A percentile compares a stretch with the other conserved stretches of the same genome.
phyloP scores from a whole-genome alignment of 306 rosid genomes.

The Medicago truncatula region DNA sequence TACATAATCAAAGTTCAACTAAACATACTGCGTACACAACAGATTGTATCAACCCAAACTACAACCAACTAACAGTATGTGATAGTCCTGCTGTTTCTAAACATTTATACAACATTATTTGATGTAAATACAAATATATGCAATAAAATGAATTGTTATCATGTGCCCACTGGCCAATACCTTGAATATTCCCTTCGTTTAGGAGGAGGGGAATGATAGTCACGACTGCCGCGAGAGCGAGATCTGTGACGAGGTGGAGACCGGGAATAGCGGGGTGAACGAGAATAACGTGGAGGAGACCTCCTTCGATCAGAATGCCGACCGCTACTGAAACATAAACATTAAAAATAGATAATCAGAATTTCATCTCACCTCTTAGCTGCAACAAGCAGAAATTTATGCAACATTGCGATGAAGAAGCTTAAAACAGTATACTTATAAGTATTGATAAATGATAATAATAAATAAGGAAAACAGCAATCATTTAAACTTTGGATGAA shows the following conservation, averaged over 20 bases:
- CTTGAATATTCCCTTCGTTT: conserved; percentile 79
- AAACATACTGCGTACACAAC: conserved; percentile 6
- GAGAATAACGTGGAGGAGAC: conserved; percentile 84
- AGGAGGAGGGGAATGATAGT: conserved; percentile 73
- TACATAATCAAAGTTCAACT: neutral
- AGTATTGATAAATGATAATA: neutral
- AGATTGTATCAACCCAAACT: neutral
- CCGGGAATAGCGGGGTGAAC: conserved; percentile 70
- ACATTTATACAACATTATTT: neutral
- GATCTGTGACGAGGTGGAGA: conserved; percentile 85
- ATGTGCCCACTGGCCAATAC: conserved; percentile 40
- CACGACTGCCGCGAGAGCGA: conserved; percentile 66
- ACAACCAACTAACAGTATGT: neutral
- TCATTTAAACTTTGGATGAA: neutral
- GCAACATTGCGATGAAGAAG: too few relatives aligned
- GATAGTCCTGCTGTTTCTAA: neutral
- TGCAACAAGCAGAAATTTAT: too few relatives aligned
- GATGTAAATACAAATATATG: neutral
- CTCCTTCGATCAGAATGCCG: conserved; percentile 71
- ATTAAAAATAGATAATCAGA: conserved; percentile 9
- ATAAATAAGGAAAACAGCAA: neutral
- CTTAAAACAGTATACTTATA: neutral
- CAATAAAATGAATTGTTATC: neutral
- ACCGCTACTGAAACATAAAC: conserved; percentile 47
- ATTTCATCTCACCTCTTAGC: too few relatives aligned